These are phyloP conservation scores for Annona squamosa DNA, from an alignment of 164 flowering plant species.

Conservation along the genomic window DNA sequence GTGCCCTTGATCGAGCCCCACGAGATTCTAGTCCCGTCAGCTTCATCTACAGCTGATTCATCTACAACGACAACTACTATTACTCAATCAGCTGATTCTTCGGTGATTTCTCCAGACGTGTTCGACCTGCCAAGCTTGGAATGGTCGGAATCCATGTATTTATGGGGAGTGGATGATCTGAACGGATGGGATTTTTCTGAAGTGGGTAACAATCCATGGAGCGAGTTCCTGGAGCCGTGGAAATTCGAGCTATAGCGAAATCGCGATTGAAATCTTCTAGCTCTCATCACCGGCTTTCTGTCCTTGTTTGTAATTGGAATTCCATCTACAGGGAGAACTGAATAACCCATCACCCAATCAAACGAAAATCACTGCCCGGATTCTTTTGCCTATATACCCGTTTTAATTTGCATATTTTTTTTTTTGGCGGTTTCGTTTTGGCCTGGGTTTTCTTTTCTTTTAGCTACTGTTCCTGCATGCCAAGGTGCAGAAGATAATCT, in stretches of 20 bases:
- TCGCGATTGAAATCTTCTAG: constrained; percentile 11
- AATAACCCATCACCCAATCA: neutral
- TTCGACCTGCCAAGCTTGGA: constrained; percentile 32
- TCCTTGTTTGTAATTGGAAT: constrained; percentile 10
- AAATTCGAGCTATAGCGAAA: constrained; percentile 32
- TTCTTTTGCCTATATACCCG: neutral
- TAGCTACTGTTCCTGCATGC: neutral
- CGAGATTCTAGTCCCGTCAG: constrained; percentile 40
- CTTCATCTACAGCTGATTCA: constrained; percentile 22
- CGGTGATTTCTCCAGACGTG: constrained; percentile 14
- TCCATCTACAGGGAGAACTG: neutral
- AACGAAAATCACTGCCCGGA: neutral
- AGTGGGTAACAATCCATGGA: constrained; percentile 20
- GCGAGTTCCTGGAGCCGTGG: constrained; percentile 29
- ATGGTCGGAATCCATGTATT: constrained; percentile 28
- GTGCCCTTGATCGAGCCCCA: constrained; percentile 57
- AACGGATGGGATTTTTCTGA: constrained; percentile 42
- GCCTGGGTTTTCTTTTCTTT: neutral
- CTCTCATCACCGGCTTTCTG: neutral
- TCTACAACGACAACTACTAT: neutral
- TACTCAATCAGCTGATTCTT: constrained; percentile 5
- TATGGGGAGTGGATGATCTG: constrained; percentile 40
- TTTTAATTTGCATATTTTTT: neutral
- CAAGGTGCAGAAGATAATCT: too few relatives aligned
- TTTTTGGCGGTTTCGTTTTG: neutral